A percentile compares a stretch with the other conserved stretches of the same genome.
phyloP scores from a whole-genome alignment of 2,329 filamentous ascomycete species.

The Cyanodermella asteris region DNA sequence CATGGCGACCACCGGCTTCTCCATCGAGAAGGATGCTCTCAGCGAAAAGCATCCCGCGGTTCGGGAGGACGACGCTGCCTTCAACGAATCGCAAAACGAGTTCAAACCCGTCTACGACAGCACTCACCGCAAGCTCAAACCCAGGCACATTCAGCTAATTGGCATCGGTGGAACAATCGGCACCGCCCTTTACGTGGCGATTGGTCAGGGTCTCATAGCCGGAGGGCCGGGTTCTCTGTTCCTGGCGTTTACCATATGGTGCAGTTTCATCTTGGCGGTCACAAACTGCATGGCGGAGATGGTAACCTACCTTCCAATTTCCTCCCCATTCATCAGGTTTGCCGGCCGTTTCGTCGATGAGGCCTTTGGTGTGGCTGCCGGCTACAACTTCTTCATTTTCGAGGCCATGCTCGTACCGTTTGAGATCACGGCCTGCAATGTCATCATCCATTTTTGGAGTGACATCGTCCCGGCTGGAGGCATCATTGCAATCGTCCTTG shows the following conservation, averaged over 20 bases:
- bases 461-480: slow-evolving; percentile 22
- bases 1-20: no score
- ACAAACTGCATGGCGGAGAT: slow-evolving; percentile 28
- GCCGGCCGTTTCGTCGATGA: slow-evolving; percentile 56
- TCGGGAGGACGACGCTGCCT: no score
- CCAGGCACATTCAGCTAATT: slow-evolving; percentile 24
- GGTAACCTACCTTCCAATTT: slow-evolving; percentile 44
- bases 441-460: slow-evolving; percentile 29
- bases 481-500: slow-evolving; percentile 23
- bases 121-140: slow-evolving; percentile 21
- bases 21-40: no score
- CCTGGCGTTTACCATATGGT: slow-evolving; percentile 24
- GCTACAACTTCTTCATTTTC: slow-evolving; percentile 38
- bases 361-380: slow-evolving; percentile 49
- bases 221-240: slow-evolving; percentile 23
- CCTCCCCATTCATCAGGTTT: slow-evolving; percentile 58
- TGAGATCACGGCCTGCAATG: slow-evolving; percentile 28
- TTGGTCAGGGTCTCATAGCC: slow-evolving; percentile 18
- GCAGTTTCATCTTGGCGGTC: slow-evolving; percentile 21
- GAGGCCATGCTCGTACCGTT: slow-evolving; percentile 29
- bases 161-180: slow-evolving; percentile 16
- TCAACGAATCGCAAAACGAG: no score
- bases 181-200: slow-evolving; percentile 17
- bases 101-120: slow-evolving; percentile 9
- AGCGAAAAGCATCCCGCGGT: no score